phyloP scores from a whole-genome alignment of 2,329 filamentous ascomycete genomes.

The Microsporum ferrugineum region DNA sequence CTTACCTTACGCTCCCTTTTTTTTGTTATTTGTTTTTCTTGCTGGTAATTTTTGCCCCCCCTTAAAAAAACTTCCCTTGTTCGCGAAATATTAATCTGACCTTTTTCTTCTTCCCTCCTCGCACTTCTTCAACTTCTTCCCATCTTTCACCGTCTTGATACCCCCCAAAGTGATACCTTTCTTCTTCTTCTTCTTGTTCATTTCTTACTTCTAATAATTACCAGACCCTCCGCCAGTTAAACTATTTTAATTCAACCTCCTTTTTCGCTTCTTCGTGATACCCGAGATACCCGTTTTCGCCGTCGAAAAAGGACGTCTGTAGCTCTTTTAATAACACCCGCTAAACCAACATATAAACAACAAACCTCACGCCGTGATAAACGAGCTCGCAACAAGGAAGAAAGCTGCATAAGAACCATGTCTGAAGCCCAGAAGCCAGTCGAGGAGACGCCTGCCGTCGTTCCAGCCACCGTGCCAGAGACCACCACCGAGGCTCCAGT shows the following conservation, averaged over 20 bases:
- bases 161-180: conserved; percentile 27
- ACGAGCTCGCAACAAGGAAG: background rate
- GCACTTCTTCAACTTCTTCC: conserved; percentile 16
- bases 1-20: background rate
- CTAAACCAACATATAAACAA: background rate
- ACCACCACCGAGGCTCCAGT: conserved; percentile 23
- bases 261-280: conserved; percentile 25
- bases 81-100: conserved; percentile 1
- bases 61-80: background rate
- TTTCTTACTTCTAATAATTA: background rate
- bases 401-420: conserved; percentile 36
- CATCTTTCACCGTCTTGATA: conserved; percentile 25
- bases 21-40: background rate
- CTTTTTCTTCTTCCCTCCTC: conserved; percentile 15
- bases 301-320: background rate
- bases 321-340: background rate
- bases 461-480: conserved; percentile 15
- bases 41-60: background rate
- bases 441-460: conserved; percentile 44
- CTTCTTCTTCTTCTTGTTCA: conserved; percentile 13
- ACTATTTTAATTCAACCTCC: background rate
- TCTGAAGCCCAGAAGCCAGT: conserved; percentile 62
- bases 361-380: background rate
- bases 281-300: conserved; percentile 15
- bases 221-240: background rate